These are phyloP conservation scores for Plasmodium ovale DNA, from an alignment of 169 alveolate genomes.

Conservation along the genomic window DNA sequence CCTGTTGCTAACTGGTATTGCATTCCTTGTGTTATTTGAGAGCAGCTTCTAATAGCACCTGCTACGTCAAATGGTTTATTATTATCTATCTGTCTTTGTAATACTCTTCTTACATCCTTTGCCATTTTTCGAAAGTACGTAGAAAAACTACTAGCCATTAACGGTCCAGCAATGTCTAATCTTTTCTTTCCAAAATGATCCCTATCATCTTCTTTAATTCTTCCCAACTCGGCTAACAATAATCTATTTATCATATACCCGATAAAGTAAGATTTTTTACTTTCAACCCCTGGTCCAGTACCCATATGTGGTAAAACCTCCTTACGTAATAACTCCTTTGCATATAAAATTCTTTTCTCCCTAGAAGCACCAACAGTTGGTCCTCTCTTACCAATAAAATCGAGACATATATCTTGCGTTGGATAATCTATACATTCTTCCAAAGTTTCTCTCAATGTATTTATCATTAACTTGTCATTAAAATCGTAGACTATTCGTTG, in stretches of 20 bases:
- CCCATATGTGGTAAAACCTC: conserved; percentile 99
- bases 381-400: conserved; percentile 95
- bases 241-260: conserved; percentile 99
- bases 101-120: conserved; percentile 93
- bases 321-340: conserved; percentile 95
- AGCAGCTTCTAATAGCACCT: conserved; percentile 91
- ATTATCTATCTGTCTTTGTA: conserved; percentile 93
- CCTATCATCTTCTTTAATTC: conserved; percentile 99
- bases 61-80: conserved; percentile 93
- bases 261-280: conserved; percentile 97
- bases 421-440: conserved; percentile 95
- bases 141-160: conserved; percentile 98
- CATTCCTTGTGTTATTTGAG: conserved; percentile 93
- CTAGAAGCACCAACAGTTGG: conserved; percentile 95
- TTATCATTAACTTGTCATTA: conserved; percentile 96
- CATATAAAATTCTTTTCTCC: conserved; percentile 94
- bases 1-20: conserved; percentile 88
- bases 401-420: conserved; percentile 94
- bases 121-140: conserved; percentile 94
- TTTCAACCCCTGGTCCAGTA: conserved; percentile 92
- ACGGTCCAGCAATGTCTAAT: conserved; percentile 98
- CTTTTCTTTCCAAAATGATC: conserved; percentile 99
- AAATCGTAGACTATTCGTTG: conserved; percentile 94
- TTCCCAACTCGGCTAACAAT: conserved; percentile 96
- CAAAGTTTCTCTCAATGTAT: conserved; percentile 95